Percentiles rank a stretch among this genome's conserved stretches.
Conservation (phyloP, 495 filamentous ascomycete genomes). For the Hypoxylon crocopeplum region DNA sequence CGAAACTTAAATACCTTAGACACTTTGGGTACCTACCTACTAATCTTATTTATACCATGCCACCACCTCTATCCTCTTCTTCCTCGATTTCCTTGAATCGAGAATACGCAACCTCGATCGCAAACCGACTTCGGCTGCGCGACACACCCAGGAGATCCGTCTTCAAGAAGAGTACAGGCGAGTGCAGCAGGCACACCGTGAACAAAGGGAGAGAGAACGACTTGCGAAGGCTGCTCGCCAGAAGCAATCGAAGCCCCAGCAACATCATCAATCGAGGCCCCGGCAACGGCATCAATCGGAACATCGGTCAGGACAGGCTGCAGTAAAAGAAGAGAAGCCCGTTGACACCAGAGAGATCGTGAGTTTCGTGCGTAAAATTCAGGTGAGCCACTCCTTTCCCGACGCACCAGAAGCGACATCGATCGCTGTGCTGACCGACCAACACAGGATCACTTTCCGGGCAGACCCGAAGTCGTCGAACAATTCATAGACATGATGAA, state of each 20-base stretch:
- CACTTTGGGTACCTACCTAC: no score
- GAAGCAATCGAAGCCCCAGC: not conserved
- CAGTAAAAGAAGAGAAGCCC: not conserved
- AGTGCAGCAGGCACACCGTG: no score
- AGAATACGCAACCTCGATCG: not conserved
- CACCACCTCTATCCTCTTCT: not conserved
- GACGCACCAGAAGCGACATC: not conserved
- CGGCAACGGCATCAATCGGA: not conserved
- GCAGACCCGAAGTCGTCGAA: slow-evolving; percentile 2
- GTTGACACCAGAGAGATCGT: not conserved
- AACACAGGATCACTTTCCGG: slow-evolving; percentile 16
- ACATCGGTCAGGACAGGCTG: not conserved
- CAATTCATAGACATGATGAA: slow-evolving; percentile 8
- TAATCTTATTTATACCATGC: no score
- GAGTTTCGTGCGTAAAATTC: not conserved
- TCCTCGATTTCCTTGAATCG: not conserved
- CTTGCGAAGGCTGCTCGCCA: not conserved
- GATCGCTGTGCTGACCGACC: slow-evolving; percentile 6
- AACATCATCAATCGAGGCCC: not conserved
- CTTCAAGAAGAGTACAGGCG: no score
- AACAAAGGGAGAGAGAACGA: not conserved
- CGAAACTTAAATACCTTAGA: not conserved
- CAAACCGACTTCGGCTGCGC: not conserved
- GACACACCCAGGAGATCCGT: no score
- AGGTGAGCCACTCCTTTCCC: not conserved